Conservation (phyloP, 2,329 filamentous ascomycete genomes). For the Magnaporthales sp. region DNA sequence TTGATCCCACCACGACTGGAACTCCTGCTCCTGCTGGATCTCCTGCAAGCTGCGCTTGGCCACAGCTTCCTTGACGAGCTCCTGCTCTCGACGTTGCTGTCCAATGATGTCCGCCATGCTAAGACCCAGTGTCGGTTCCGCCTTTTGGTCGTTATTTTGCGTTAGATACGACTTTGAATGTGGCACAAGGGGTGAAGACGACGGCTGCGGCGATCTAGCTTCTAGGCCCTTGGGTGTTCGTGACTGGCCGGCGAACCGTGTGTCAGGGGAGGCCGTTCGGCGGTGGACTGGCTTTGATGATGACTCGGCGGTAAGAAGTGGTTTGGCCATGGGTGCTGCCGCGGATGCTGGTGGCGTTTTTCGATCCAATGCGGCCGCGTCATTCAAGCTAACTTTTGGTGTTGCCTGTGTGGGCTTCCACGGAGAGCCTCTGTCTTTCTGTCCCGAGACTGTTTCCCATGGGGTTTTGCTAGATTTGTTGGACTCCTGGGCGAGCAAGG, state of each 20-base stretch:
- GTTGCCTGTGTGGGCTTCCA: constrained; percentile 7
- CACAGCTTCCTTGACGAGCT: constrained; percentile 70
- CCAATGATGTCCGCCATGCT: constrained; percentile 84
- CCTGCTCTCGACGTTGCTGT: constrained; percentile 78
- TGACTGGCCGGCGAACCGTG: constrained; percentile 51
- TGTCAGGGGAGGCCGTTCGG: constrained; percentile 52
- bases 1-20: constrained; percentile 93
- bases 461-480: background rate
- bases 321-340: constrained; percentile 27
- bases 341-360: background rate
- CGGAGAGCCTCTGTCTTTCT: background rate
- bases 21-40: constrained; percentile 94
- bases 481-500: constrained; percentile 24
- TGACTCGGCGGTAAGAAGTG: constrained; percentile 33
- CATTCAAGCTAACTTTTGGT: constrained; percentile 2
- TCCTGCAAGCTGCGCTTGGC: constrained; percentile 86
- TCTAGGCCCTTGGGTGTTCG: constrained; percentile 17
- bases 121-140: constrained; percentile 51
- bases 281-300: constrained; percentile 28
- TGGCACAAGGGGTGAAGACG: constrained; percentile 34
- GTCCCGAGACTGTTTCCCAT: background rate
- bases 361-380: background rate
- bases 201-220: background rate
- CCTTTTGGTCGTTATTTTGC: constrained; percentile 34
- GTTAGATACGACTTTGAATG: constrained; percentile 55